Evolutionary conservation across 2,329 filamentous ascomycete species (phyloP).

Genomic region (Pochonia chlamydosporia): DNA sequence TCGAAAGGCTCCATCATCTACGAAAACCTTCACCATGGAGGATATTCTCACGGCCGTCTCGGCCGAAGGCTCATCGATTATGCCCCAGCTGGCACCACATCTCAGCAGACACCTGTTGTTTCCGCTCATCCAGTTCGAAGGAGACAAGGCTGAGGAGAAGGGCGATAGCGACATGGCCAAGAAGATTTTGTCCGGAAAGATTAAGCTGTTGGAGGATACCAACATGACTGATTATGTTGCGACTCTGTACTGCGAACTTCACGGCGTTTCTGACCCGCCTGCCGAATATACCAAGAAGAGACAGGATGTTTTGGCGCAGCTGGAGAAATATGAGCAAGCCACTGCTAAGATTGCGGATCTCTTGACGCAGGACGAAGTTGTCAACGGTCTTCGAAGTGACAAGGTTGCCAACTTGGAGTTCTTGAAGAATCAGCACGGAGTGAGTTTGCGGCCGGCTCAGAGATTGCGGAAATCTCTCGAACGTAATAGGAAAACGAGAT

Average conservation of each 20-base stretch:
- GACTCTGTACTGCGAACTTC: constrained; percentile 82
- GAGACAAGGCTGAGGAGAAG: constrained; percentile 73
- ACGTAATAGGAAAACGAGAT: no score
- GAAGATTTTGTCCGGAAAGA: constrained; percentile 81
- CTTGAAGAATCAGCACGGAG: constrained; percentile 91
- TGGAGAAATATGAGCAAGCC: constrained; percentile 80
- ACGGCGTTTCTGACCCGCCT: constrained; percentile 71
- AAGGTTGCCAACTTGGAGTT: constrained; percentile 99
- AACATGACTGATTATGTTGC: constrained; percentile 99
- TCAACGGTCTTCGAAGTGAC: constrained; percentile 86
- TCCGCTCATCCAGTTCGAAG: constrained; percentile 88
- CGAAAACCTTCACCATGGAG: constrained; percentile 26
- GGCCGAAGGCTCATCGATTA: constrained; percentile 69
- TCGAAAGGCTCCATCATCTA: not conserved
- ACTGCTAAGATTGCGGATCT: constrained; percentile 85
- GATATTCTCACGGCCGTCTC: constrained; percentile 44
- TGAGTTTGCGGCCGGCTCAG: constrained; percentile 34
- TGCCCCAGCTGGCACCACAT: constrained; percentile 83
- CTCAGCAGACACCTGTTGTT: constrained; percentile 96
- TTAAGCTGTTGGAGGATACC: constrained; percentile 89
- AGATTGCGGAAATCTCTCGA: constrained; percentile 1
- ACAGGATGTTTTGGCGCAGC: constrained; percentile 76
- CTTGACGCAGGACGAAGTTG: constrained; percentile 81
- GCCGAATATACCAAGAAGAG: constrained; percentile 84
- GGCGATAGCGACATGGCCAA: constrained; percentile 51